Evolutionary conservation across 2,329 filamentous ascomycete genomes (phyloP).

Genomic region (Monilinia vaccinii-corymbosi): DNA sequence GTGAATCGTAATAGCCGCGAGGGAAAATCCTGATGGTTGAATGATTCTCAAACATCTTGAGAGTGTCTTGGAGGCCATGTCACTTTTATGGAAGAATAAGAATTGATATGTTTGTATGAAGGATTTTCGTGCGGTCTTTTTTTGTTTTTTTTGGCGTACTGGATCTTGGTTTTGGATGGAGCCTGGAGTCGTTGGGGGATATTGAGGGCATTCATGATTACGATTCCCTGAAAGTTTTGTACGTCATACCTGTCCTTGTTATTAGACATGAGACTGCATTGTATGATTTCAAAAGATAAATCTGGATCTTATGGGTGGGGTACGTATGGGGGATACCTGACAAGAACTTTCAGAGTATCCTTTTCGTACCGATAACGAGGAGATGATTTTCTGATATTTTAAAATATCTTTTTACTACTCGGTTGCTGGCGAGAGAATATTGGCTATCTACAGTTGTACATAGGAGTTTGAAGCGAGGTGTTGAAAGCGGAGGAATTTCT

Average conservation of each 20-base stretch:
- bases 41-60: neutral
- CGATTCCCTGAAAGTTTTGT: neutral
- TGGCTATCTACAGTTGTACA: neutral
- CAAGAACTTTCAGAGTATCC: neutral
- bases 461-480: neutral
- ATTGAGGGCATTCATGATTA: conserved; percentile 1
- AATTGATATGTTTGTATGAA: neutral
- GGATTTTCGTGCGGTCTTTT: conserved; percentile 1
- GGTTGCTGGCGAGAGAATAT: neutral
- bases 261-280: conserved; percentile 5
- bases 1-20: conserved; percentile 36
- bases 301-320: neutral
- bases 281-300: conserved; percentile 6
- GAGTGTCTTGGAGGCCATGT: neutral
- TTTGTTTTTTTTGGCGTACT: conserved; percentile 7
- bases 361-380: neutral
- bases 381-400: neutral
- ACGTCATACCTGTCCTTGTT: conserved; percentile 4
- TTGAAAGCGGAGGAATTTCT: neutral
- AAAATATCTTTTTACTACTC: neutral
- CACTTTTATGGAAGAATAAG: neutral
- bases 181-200: conserved; percentile 9
- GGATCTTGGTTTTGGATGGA: conserved; percentile 5
- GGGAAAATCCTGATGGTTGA: neutral
- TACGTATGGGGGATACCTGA: neutral